Evolutionary conservation across 108 stramenopile genomes (phyloP), one percentile per base, ranked within the genome.

Genomic region (Mayamaea pseudoterrestris): DNA sequence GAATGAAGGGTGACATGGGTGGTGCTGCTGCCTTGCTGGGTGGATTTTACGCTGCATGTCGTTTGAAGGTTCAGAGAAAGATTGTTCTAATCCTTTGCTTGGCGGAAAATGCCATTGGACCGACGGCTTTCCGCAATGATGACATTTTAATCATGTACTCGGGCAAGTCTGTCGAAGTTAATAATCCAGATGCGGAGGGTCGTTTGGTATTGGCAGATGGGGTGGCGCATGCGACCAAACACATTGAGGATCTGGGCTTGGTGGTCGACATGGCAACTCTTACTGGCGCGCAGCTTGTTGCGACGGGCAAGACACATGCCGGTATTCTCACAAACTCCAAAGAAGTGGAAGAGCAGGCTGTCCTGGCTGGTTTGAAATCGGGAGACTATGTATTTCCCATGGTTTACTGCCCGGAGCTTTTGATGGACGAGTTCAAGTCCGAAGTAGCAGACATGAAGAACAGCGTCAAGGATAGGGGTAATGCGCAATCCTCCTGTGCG

Each of bases 131-230:
- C 42, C 73, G 89, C 3, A 80, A 87, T 27, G 93, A 95, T 59
- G 93, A 85, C 44, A 61, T 60, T 32, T 32, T 63, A 13, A 47
- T 28, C 14, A 34, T 56, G 62, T 79, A 76, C 53, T 81, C 77
- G 6, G 82, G 82, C 3, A 75, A 80, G 45, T 74, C 79, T 11
- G 81, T 88, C 5, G 79, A 83, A 47, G 58, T 83, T 26, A 93
- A 92, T 63, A 94, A 94, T 46, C 71, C 73, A 18, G 93, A 94
- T 44, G 90, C 93, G 0, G 93, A 94, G 66, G 93, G 93, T 0
- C 65, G 90, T 5, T 64, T 94, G 8, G 81, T 93, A 2, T 51
- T 93, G 47, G 75, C 44, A 0, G 91, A 93, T 60, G 83, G 77
- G 8, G 87, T 90, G 0, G 79, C 81, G 11, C 78, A 83, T 35